Conservation (phyloP, 768 basidiomycete species). For the Mycena indigotica region DNA sequence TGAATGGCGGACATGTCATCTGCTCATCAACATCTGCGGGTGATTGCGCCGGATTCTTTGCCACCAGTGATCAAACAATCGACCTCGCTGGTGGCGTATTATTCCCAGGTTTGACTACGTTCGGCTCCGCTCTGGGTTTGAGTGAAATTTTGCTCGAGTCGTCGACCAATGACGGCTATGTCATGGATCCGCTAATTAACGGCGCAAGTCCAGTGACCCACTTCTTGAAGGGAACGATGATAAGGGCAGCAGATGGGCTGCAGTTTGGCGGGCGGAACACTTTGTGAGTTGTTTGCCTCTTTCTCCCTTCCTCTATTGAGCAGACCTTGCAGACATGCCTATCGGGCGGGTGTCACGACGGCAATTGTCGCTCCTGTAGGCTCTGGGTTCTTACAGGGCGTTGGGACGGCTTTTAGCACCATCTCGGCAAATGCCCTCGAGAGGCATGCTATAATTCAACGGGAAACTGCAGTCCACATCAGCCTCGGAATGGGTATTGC, state of each 20-base stretch:
- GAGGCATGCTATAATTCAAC: constrained; percentile 61
- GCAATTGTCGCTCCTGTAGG: constrained; percentile 66
- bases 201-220: constrained; percentile 24
- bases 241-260: constrained; percentile 66
- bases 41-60: background rate
- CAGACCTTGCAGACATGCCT: constrained; percentile 40
- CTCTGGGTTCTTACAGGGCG: constrained; percentile 59
- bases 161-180: constrained; percentile 66
- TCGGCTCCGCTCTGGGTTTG: constrained; percentile 64
- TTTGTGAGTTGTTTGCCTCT: constrained; percentile 38
- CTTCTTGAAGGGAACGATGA: constrained; percentile 44
- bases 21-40: background rate
- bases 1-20: background rate
- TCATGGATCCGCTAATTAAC: constrained; percentile 49
- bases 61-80: constrained; percentile 28
- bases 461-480: constrained; percentile 48
- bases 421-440: constrained; percentile 64
- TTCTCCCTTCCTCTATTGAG: background rate
- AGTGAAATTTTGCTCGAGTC: constrained; percentile 66
- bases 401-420: constrained; percentile 64
- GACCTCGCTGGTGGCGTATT: constrained; percentile 69
- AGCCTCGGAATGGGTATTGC: background rate
- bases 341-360: constrained; percentile 72
- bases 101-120: constrained; percentile 61
- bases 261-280: constrained; percentile 55